phyloP scores from a whole-genome alignment of 495 filamentous ascomycete species.

The Penicillium simplicissimum region DNA sequence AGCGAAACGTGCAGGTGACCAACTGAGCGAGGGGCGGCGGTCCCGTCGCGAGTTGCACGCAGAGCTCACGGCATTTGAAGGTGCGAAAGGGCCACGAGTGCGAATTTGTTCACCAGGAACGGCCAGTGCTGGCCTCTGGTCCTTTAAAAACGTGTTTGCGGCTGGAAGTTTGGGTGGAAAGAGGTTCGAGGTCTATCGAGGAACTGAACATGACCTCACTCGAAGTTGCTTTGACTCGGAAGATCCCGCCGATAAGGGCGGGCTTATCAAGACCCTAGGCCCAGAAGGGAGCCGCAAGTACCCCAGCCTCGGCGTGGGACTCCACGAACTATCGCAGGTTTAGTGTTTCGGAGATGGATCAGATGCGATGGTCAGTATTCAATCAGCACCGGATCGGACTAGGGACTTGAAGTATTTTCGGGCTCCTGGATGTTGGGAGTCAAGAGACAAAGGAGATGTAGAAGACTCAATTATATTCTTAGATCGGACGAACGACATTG shows the following conservation, averaged over 20 bases:
- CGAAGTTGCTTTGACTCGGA: slow-evolving; percentile 17
- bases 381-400: neutral
- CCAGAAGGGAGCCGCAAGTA: slow-evolving; percentile 3
- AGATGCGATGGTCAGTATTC: neutral
- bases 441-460: neutral
- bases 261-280: slow-evolving; percentile 13
- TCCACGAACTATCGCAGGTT: neutral
- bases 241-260: slow-evolving; percentile 33
- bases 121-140: slow-evolving; percentile 1
- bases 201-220: slow-evolving; percentile 25
- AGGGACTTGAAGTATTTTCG: neutral
- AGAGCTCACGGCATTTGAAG: slow-evolving; percentile 21
- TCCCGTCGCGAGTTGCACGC: slow-evolving; percentile 15
- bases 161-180: slow-evolving; percentile 5
- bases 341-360: neutral
- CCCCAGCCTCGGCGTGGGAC: neutral
- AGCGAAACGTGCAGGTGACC: slow-evolving; percentile 12
- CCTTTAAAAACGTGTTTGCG: neutral
- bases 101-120: neutral
- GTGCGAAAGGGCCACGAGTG: neutral
- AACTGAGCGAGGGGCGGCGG: slow-evolving; percentile 18
- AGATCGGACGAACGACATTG: neutral
- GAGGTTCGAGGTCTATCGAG: slow-evolving; percentile 5
- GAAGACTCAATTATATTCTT: neutral
- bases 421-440: neutral